A percentile compares a stretch with the other conserved stretches of the same genome.
These are phyloP conservation scores for Peronosclerospora sorghi DNA, from an alignment of 352 stramenopile genomes.

Conservation along the genomic window DNA sequence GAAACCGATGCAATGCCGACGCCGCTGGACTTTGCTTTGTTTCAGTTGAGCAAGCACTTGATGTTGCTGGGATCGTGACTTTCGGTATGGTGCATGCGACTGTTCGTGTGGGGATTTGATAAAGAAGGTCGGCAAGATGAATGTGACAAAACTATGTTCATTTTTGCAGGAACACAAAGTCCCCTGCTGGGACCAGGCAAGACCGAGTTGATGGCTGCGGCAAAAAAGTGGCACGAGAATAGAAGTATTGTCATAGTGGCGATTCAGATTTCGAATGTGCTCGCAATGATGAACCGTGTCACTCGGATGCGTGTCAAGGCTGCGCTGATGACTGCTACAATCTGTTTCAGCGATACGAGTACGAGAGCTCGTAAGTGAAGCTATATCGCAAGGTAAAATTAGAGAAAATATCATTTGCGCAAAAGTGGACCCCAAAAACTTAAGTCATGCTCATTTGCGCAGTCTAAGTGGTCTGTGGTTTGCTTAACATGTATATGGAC, in stretches of 20 bases:
- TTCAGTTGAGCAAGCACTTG: constrained; percentile 71
- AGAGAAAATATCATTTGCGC: constrained; percentile 39
- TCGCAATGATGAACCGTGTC: constrained; percentile 58
- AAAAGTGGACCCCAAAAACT: constrained; percentile 8
- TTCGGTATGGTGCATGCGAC: constrained; percentile 53
- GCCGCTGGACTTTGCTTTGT: constrained; percentile 57
- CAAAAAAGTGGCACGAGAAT: constrained; percentile 43
- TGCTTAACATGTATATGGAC: constrained; percentile 1
- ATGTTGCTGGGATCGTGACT: constrained; percentile 73
- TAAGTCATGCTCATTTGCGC: constrained; percentile 20
- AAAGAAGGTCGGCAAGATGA: constrained; percentile 80
- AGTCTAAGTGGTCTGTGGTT: too few relatives aligned
- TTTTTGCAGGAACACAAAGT: constrained; percentile 56
- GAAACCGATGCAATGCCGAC: constrained; percentile 15
- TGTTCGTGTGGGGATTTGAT: too few relatives aligned
- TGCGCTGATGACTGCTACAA: constrained; percentile 68
- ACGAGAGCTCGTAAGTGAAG: constrained; percentile 56
- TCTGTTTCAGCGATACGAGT: constrained; percentile 56
- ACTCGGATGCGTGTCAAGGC: too few relatives aligned
- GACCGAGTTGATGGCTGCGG: too few relatives aligned
- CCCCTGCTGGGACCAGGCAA: constrained; percentile 34
- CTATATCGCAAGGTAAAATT: constrained; percentile 63
- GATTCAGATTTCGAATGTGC: constrained; percentile 61
- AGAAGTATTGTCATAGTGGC: constrained; percentile 66
- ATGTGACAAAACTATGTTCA: constrained; percentile 58